These are phyloP conservation scores for Durotheca rogersii DNA, from an alignment of 495 filamentous ascomycete species.

Conservation along the genomic window DNA sequence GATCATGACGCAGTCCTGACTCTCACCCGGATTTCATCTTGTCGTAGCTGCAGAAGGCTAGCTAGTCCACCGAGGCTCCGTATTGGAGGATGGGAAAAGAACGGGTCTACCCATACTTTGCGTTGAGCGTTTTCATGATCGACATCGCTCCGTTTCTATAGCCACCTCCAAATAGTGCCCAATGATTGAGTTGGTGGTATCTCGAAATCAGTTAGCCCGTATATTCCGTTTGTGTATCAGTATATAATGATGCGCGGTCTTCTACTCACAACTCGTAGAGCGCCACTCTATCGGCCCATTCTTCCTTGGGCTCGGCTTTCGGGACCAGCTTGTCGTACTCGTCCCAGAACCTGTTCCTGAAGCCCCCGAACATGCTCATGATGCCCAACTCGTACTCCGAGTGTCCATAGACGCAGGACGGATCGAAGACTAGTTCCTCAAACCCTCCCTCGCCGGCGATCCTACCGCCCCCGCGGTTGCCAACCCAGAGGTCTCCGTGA, in stretches of 20 bases:
- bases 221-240: neutral
- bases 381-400: slow-evolving; percentile 89
- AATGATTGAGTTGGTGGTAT: slow-evolving; percentile 89
- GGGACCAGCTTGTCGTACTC: slow-evolving; percentile 74
- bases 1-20: neutral
- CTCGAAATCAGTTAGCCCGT: slow-evolving; percentile 42
- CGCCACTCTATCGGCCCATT: slow-evolving; percentile 77
- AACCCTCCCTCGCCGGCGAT: slow-evolving; percentile 58
- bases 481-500: slow-evolving; percentile 90
- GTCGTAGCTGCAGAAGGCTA: neutral
- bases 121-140: slow-evolving; percentile 69
- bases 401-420: slow-evolving; percentile 77
- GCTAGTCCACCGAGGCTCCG: neutral
- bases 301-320: slow-evolving; percentile 77
- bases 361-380: slow-evolving; percentile 96
- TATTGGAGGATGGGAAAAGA: neutral
- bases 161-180: slow-evolving; percentile 77
- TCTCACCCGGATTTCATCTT: neutral
- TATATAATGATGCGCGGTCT: neutral
- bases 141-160: slow-evolving; percentile 71
- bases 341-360: slow-evolving; percentile 66
- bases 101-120: slow-evolving; percentile 58
- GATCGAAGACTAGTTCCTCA: slow-evolving; percentile 85
- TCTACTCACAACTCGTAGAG: slow-evolving; percentile 78
- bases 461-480: slow-evolving; percentile 70